Evolutionary conservation across 2,329 filamentous ascomycete species (phyloP).

Genomic region (Balansia obtecta): DNA sequence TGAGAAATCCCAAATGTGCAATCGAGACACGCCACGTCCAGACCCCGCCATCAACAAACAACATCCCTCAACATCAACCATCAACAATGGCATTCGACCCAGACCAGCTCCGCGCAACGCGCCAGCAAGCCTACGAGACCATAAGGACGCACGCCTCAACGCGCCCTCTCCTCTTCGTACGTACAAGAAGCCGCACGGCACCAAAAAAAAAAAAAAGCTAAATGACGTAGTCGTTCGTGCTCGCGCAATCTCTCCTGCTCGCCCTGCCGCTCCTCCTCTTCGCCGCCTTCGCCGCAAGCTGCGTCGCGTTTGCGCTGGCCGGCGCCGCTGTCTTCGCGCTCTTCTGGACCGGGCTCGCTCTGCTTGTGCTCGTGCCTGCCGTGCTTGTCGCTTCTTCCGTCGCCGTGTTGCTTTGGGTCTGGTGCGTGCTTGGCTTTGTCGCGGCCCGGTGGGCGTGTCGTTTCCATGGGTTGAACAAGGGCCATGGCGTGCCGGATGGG

Average conservation of each 20-base stretch:
- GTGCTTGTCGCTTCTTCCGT: slow-evolving; percentile 52
- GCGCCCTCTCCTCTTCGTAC: slow-evolving; percentile 59
- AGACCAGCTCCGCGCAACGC: too few species aligned
- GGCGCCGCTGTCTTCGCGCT: slow-evolving; percentile 52
- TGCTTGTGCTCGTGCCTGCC: slow-evolving; percentile 55
- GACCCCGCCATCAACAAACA: too few species aligned
- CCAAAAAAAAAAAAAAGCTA: too few species aligned
- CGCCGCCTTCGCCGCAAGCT: slow-evolving; percentile 48
- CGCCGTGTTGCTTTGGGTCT: slow-evolving; percentile 54
- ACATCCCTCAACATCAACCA: too few species aligned
- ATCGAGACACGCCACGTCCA: too few species aligned
- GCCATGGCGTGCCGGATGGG: too few species aligned
- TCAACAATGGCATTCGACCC: too few species aligned
- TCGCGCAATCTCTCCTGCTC: slow-evolving; percentile 51
- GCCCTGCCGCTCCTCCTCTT: slow-evolving; percentile 59
- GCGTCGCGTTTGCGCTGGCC: slow-evolving; percentile 49
- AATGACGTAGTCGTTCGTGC: slow-evolving; percentile 61
- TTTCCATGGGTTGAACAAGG: too few species aligned
- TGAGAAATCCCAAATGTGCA: too few species aligned
- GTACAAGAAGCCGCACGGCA: too few species aligned
- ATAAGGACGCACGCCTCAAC: slow-evolving; percentile 43
- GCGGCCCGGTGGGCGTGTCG: too few species aligned
- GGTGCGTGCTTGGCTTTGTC: slow-evolving; percentile 49
- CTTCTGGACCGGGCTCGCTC: slow-evolving; percentile 54
- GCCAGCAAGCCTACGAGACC: slow-evolving; percentile 34